phyloP scores from a whole-genome alignment of 306 rosid genomes.

The Gynostemma pentaphyllum region DNA sequence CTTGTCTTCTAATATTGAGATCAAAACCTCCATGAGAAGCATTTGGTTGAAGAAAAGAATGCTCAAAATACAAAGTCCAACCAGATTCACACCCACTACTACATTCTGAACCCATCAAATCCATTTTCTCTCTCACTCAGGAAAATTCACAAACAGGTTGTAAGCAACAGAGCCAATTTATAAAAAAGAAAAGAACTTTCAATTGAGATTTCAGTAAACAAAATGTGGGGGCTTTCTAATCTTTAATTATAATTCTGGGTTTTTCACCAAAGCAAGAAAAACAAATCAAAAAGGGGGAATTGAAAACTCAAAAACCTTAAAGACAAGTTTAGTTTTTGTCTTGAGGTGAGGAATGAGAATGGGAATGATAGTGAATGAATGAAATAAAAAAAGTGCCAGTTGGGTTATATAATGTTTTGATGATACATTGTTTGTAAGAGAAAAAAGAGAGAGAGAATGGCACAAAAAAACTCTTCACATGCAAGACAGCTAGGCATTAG shows the following conservation, averaged over 20 bases:
- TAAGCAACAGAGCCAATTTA: conserved; percentile 21
- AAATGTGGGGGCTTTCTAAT: not conserved
- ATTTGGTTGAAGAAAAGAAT: conserved; percentile 43
- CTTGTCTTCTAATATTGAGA: not conserved
- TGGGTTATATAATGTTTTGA: conserved; percentile 17
- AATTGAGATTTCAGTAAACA: not conserved
- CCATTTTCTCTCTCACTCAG: conserved; percentile 30
- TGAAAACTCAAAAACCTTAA: not conserved
- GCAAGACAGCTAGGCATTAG: conserved; percentile 71
- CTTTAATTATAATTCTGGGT: not conserved
- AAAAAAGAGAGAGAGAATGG: conserved; percentile 12
- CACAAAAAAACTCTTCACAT: conserved; percentile 54
- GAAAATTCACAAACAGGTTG: conserved; percentile 9
- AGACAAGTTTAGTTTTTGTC: not conserved
- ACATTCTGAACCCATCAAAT: conserved; percentile 58
- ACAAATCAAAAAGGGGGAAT: not conserved
- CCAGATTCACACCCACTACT: conserved; percentile 89
- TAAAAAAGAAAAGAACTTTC: not conserved
- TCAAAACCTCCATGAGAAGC: conserved; percentile 19
- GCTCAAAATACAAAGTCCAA: conserved; percentile 87
- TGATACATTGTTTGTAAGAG: conserved; percentile 33
- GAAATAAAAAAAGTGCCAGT: conserved; percentile 36
- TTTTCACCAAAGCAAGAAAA: not conserved
- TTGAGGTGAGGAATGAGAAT: not conserved
- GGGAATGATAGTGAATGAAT: conserved; percentile 15